Conservation (phyloP, 2,329 filamentous ascomycete species). For the Lojkania enalia region DNA sequence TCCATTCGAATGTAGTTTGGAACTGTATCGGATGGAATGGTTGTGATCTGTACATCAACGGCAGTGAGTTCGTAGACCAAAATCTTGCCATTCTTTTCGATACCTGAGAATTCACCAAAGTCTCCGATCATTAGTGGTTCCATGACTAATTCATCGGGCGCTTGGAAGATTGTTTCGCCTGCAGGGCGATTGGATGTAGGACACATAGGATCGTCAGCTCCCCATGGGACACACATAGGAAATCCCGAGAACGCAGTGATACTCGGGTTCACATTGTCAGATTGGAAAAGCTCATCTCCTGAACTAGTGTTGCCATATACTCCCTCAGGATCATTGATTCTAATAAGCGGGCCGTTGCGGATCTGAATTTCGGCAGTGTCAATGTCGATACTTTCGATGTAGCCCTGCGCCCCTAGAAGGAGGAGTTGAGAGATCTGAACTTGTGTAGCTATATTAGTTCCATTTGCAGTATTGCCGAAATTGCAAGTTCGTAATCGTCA, state of each 20-base stretch:
- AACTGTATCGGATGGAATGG: constrained; percentile 30
- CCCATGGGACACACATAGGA: constrained; percentile 57
- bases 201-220: constrained; percentile 41
- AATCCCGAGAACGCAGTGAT: constrained; percentile 56
- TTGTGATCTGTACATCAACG: constrained; percentile 47
- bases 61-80: constrained; percentile 44
- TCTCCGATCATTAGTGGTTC: constrained; percentile 48
- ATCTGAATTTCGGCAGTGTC: constrained; percentile 44
- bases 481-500: constrained; percentile 30
- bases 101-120: constrained; percentile 47
- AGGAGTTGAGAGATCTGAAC: constrained; percentile 44
- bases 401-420: constrained; percentile 42
- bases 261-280: constrained; percentile 54
- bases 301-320: constrained; percentile 49
- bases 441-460: constrained; percentile 44
- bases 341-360: constrained; percentile 41
- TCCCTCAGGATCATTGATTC: constrained; percentile 53
- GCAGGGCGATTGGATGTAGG: constrained; percentile 42
- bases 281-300: constrained; percentile 45
- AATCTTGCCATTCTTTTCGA: constrained; percentile 38
- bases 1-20: constrained; percentile 50
- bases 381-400: constrained; percentile 39
- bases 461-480: constrained; percentile 46
- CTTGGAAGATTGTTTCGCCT: constrained; percentile 34
- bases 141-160: constrained; percentile 45